phyloP scores from a whole-genome alignment of 495 filamentous ascomycete species.

The Astrothelium subdiscretum region DNA sequence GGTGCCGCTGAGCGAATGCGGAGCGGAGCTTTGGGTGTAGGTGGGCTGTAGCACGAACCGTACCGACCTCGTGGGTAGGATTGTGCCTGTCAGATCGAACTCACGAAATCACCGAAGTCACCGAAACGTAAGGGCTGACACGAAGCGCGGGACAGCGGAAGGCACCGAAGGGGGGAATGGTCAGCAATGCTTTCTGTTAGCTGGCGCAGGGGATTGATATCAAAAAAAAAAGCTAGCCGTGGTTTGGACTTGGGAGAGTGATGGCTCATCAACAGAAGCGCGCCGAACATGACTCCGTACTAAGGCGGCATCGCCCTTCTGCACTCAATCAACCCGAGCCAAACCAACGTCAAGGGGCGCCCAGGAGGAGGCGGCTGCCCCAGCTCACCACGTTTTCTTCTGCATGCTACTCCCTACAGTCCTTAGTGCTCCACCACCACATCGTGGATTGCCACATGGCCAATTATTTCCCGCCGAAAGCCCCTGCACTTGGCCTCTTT shows the following conservation, averaged over 20 bases:
- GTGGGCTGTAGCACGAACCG: not conserved
- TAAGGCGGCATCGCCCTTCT: not conserved
- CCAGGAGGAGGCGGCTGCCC: not conserved
- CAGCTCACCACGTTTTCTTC: not conserved
- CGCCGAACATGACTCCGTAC: not conserved
- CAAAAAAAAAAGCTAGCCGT: too few species aligned
- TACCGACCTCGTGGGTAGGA: not conserved
- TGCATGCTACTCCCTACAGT: conserved; percentile 1
- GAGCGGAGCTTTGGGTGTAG: not conserved
- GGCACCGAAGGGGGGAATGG: not conserved
- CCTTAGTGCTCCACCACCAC: not conserved
- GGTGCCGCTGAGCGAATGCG: not conserved
- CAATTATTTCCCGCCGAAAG: not conserved
- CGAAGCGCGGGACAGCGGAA: not conserved
- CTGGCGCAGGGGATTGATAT: not conserved
- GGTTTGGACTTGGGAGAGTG: too few species aligned
- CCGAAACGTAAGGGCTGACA: not conserved
- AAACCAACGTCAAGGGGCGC: conserved; percentile 1
- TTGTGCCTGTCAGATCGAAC: not conserved
- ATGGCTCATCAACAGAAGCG: not conserved
- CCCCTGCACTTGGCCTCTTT: not conserved
- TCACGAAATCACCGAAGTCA: not conserved
- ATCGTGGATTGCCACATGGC: not conserved
- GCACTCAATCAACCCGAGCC: not conserved
- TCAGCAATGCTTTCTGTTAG: not conserved